phyloP scores from a whole-genome alignment of 2,329 filamentous ascomycete genomes.

The Colletotrichum truncatum region DNA sequence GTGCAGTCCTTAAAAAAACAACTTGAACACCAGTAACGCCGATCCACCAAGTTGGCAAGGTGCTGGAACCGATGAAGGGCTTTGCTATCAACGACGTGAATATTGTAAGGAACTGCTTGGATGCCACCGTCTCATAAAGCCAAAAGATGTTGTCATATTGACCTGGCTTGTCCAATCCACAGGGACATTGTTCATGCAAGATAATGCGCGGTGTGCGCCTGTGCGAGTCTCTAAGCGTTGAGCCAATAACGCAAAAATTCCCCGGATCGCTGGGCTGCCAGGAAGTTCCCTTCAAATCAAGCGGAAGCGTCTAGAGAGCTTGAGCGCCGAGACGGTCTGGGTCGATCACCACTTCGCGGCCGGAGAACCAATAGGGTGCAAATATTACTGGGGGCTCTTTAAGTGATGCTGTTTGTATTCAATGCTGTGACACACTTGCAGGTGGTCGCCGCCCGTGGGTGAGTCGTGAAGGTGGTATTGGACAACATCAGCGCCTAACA shows the following conservation, averaged over 20 bases:
- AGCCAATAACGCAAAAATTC: constrained; percentile 21
- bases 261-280: constrained; percentile 1
- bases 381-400: not conserved
- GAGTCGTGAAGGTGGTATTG: not conserved
- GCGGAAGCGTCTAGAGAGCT: not conserved
- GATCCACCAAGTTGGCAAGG: not conserved
- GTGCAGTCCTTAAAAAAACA: not conserved
- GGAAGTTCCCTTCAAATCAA: constrained; percentile 3
- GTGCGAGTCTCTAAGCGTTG: not conserved
- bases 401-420: not conserved
- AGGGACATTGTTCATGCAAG: constrained; percentile 15
- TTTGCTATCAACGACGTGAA: not conserved
- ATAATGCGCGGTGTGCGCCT: not conserved
- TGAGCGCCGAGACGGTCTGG: constrained; percentile 1
- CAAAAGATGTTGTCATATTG: not conserved
- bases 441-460: not conserved
- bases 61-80: not conserved
- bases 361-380: not conserved
- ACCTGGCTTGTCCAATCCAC: constrained; percentile 8
- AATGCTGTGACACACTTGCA: not conserved
- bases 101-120: not conserved
- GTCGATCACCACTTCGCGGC: not conserved
- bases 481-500: not conserved
- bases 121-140: not conserved
- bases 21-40: too few relatives aligned